phyloP scores from a whole-genome alignment of 2,329 filamentous ascomycete species.

The Cladobotryum protrusum region DNA sequence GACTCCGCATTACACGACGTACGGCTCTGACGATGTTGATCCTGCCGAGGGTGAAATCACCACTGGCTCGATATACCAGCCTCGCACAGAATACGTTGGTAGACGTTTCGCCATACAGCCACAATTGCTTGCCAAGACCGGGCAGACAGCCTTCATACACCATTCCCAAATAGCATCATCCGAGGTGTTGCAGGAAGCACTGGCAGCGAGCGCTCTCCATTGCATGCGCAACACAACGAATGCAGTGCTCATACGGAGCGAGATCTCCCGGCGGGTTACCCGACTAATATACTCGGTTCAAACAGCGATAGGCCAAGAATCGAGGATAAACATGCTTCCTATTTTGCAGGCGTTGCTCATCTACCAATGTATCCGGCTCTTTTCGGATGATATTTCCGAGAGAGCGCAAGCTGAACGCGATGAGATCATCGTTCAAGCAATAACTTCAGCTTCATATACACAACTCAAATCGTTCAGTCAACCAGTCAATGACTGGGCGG shows the following conservation, averaged over 20 bases:
- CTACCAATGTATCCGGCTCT: constrained; percentile 8
- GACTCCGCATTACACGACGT: background rate
- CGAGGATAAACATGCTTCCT: constrained; percentile 1
- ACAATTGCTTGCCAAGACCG: constrained; percentile 5
- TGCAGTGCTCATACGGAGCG: constrained; percentile 4
- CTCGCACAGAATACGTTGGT: constrained; percentile 1
- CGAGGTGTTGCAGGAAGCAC: constrained; percentile 7
- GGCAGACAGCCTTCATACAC: constrained; percentile 7
- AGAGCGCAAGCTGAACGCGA: constrained; percentile 4
- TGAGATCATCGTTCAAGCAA: constrained; percentile 1
- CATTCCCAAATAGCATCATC: constrained; percentile 5
- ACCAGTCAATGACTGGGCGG: background rate
- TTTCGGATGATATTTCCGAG: constrained; percentile 1
- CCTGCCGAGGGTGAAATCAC: background rate
- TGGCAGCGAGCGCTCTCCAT: constrained; percentile 6
- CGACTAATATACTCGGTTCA: constrained; percentile 3
- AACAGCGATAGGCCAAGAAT: background rate
- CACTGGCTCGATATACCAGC: background rate
- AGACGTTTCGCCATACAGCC: constrained; percentile 3
- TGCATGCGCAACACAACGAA: constrained; percentile 8
- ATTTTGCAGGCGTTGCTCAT: constrained; percentile 2
- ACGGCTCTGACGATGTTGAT: constrained; percentile 3
- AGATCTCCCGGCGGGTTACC: constrained; percentile 4
- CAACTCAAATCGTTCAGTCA: constrained; percentile 2
- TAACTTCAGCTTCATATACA: constrained; percentile 1